Evolutionary conservation across 768 basidiomycete species (phyloP), one percentile per base, ranked within the genome.

Genomic region (Agrocybe pediades): DNA sequence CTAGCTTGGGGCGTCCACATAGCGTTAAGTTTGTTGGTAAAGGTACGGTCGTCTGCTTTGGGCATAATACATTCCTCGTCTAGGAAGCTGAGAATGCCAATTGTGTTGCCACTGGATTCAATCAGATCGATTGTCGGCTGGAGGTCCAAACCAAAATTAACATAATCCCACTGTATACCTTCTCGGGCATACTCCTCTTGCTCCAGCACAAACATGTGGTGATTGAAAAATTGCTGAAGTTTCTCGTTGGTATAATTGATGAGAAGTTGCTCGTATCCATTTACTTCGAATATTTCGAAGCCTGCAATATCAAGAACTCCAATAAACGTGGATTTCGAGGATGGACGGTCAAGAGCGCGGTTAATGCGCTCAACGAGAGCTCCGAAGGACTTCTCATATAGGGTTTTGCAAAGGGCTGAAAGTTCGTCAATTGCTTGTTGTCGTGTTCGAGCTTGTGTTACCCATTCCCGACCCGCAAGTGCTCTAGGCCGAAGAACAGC

Each of bases 11-110:
- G 65, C 16, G 75, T 75, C 95, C 95, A 98, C 54, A 92, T 75
- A 11, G 81, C 76, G 62, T 93, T 82, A 2, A 98, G 81, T 70
- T 98, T 98, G 72, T 92, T 84, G 26, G 94, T 93, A 74, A 99
- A 98, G 0, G 95, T 98, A 40, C 84, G 72, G 68, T 99, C 96
- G 11, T 90, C 92, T 3, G 96, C 96, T 67, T 93, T 94, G n/a
- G 96, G 97, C 96, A 98, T 99, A 70, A 99, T 98, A 67, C 96
- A 98, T 59, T 98, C 96, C 67, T 98, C 97, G 68, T 99, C 97
- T 29, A 99, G 74, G 62, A 90, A 88, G 57, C 93, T 92, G 41
- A 99, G 80, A 55, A 98, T 88, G 49, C 97, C 97, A 57, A 98
- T 94, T 0, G 76, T 75, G 46, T 80, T 84, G 16, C 90, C 84